phyloP scores from a whole-genome alignment of 805 yeast genomes.

The Monosporozyma servazzii region DNA sequence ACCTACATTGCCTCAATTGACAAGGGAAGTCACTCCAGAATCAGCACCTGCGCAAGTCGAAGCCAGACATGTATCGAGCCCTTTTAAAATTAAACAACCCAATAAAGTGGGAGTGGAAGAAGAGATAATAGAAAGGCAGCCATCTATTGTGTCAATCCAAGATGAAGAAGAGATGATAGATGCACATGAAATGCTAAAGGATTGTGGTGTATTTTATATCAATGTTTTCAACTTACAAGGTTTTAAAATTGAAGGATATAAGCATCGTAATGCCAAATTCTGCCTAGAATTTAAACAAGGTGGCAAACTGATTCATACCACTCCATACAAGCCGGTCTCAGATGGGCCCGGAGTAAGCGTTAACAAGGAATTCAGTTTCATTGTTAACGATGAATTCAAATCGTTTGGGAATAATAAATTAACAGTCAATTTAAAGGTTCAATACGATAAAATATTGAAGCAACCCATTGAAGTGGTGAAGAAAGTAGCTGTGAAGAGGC shows the following conservation, averaged over 20 bases:
- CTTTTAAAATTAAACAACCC: not conserved
- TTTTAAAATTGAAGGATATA: slow-evolving; percentile 40
- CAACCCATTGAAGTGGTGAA: slow-evolving; percentile 53
- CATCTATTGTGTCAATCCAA: not conserved
- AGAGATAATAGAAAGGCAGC: not conserved
- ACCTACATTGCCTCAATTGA: not conserved
- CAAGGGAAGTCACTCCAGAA: not conserved
- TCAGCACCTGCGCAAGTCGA: not conserved
- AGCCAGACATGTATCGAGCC: not conserved
- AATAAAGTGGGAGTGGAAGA: not conserved
- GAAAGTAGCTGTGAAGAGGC: slow-evolving; percentile 38
- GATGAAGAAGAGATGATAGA: not conserved
- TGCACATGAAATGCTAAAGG: not conserved
- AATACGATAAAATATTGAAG: slow-evolving; percentile 38
- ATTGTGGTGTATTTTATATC: not conserved
- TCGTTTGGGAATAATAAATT: slow-evolving; percentile 38
- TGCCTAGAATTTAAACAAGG: slow-evolving; percentile 48
- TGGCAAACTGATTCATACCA: slow-evolving; percentile 16
- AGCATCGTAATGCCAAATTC: slow-evolving; percentile 38
- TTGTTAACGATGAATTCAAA: slow-evolving; percentile 20
- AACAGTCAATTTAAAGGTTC: slow-evolving; percentile 60
- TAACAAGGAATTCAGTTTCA: slow-evolving; percentile 63
- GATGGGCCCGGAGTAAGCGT: slow-evolving; percentile 26
- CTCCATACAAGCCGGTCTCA: slow-evolving; percentile 15
- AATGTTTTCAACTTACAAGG: slow-evolving; percentile 25